Evolutionary conservation across 2,329 filamentous ascomycete species (phyloP), one percentile per base, ranked within the genome.

Genomic region (Diaporthe ampelina): DNA sequence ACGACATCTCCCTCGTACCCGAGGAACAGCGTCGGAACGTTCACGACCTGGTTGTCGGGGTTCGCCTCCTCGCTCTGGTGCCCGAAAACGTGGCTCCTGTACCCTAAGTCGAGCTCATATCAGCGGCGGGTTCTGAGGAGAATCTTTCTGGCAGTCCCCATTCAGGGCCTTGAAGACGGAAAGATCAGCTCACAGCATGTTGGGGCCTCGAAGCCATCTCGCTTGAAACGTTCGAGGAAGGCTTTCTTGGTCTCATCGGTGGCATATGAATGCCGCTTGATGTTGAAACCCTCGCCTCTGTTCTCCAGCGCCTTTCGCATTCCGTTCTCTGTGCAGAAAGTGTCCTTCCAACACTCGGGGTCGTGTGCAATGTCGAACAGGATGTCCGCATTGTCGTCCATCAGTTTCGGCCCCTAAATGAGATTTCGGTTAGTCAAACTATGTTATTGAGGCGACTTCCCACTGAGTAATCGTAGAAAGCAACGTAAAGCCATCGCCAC

Each of bases 351-450:
- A 57, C 76, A 73, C 0, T 77, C 79, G 0, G 80, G 78, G 11
- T 81, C 80, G 73, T 86, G 83, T 50, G 81, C 74, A 4, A 76
- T 79, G 37, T 78, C 72, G 75, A 82, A 87, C 7, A 83, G 69
- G 21, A 81, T 82, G 37, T 86, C 85, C 0, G 84, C 74, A 71
- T 86, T 82, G 37, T 77, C 73, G 9, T 81, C 79, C 40, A 88
- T 78, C n/a, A 88, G 56, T 1, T 77, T 77, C 1, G 81, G 76
- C 1, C 82, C 84, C 63, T 68, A 26, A 3, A 15, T 54, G 32
- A 19, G 13, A 24, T 52, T 11, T 10, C 4, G 48, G 32, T 68
- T 32, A 68, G 48, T 15, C 13, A 68, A 6, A 2, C 21, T n/a
- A 19, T 9, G 2, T 15, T 10, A 13, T 6, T 4, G 10, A 52